phyloP scores from a whole-genome alignment of 2,329 filamentous ascomycete genomes.

The Phaeosphaeriaceae sp. region DNA sequence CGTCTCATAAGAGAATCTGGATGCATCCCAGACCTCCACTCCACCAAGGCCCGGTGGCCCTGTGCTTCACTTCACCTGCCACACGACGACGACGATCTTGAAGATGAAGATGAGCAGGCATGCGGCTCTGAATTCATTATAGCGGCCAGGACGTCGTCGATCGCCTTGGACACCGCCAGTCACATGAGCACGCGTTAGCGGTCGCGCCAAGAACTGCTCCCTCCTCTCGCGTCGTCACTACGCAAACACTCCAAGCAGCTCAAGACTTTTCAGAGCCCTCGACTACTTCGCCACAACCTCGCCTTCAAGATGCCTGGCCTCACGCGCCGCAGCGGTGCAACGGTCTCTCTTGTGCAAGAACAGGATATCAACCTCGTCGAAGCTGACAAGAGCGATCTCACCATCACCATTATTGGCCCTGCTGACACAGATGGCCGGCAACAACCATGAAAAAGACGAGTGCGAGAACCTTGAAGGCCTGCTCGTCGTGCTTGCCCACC shows the following conservation, averaged over 20 bases:
- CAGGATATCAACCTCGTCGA: constrained; percentile 15
- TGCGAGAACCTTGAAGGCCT: constrained; percentile 17
- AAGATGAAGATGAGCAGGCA: too few species aligned
- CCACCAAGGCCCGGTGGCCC: too few species aligned
- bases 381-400: constrained; percentile 8
- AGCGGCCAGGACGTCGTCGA: too few species aligned
- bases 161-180: neutral
- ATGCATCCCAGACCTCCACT: too few species aligned
- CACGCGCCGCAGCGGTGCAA: constrained; percentile 1
- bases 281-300: neutral
- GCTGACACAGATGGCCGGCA: constrained; percentile 7
- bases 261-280: neutral
- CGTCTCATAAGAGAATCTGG: too few species aligned
- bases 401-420: constrained; percentile 15
- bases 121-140: too few species aligned
- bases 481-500: constrained; percentile 17
- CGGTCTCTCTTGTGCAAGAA: constrained; percentile 12
- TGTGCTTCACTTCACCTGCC: too few species aligned
- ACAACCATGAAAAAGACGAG: constrained; percentile 2
- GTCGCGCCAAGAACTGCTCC: constrained; percentile 12
- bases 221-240: constrained; percentile 2
- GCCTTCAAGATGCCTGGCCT: constrained; percentile 7
- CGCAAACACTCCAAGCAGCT: neutral
- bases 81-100: too few species aligned
- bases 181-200: constrained; percentile 11